Evolutionary conservation across 352 stramenopile species (phyloP).

Genomic region (Phytophthora podocarpi): DNA sequence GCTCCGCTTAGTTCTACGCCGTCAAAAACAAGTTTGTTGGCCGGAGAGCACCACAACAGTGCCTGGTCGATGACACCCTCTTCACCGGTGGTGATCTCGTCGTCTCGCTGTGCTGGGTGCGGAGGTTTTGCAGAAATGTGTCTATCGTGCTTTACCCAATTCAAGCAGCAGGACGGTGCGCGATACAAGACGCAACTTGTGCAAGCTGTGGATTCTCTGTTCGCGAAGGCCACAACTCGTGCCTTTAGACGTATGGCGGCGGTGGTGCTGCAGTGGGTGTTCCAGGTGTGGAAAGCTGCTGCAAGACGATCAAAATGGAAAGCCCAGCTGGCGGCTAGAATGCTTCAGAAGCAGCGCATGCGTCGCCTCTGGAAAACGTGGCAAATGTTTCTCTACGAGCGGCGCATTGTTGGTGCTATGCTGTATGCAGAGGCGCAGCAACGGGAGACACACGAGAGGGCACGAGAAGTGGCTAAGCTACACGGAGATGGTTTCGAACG

Average conservation of each 20-base stretch:
- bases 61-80: conserved; percentile 10
- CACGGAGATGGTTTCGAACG: conserved; percentile 69
- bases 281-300: conserved; percentile 59
- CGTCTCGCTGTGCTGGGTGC: conserved; percentile 61
- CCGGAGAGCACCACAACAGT: conserved; percentile 2
- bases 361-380: conserved; percentile 52
- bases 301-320: conserved; percentile 38
- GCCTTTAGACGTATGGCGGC: conserved; percentile 62
- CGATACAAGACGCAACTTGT: conserved; percentile 73
- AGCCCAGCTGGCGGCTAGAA: conserved; percentile 17
- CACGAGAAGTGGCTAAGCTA: conserved; percentile 52
- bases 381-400: conserved; percentile 62
- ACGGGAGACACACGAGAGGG: conserved; percentile 43
- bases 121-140: conserved; percentile 73
- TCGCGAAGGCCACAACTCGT: conserved; percentile 58
- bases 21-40: conserved; percentile 5
- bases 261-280: conserved; percentile 69
- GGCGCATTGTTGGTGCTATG: conserved; percentile 74
- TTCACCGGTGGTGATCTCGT: conserved; percentile 12
- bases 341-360: conserved; percentile 35
- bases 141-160: conserved; percentile 67
- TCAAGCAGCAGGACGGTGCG: conserved; percentile 61
- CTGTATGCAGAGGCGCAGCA: conserved; percentile 71
- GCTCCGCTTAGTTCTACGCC: conserved; percentile 12
- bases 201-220: conserved; percentile 65